These are phyloP conservation scores for Vitis hybrid DNA, from an alignment of 177 flowering plant species.

Conservation along the genomic window DNA sequence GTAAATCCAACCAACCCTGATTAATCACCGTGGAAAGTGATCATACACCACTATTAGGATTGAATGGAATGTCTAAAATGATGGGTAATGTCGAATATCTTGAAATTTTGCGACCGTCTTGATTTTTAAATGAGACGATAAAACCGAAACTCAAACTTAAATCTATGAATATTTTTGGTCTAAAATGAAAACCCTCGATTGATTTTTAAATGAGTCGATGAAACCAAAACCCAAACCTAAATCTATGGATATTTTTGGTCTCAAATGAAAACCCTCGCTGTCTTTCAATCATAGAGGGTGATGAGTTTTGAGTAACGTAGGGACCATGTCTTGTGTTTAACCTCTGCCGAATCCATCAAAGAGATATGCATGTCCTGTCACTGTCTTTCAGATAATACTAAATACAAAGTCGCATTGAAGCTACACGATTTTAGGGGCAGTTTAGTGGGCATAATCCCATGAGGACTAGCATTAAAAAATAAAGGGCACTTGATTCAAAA, in stretches of 20 bases:
- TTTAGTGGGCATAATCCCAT: slow-evolving; percentile 34
- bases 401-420: background rate
- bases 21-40: too few species aligned
- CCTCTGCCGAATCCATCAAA: slow-evolving; percentile 14
- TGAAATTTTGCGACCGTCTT: too few species aligned
- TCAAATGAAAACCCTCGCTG: background rate
- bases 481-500: background rate
- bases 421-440: slow-evolving; percentile 25
- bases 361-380: slow-evolving; percentile 30
- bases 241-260: too few species aligned
- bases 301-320: slow-evolving; percentile 11
- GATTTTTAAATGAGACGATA: too few species aligned
- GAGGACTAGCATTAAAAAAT: slow-evolving; percentile 5
- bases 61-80: too few species aligned
- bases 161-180: background rate
- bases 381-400: slow-evolving; percentile 20
- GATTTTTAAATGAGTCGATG: too few species aligned
- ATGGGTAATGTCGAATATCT: too few species aligned
- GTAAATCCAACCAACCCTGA: too few species aligned
- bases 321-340: slow-evolving; percentile 29
- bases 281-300: slow-evolving; percentile 6
- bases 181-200: too few species aligned
- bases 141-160: background rate
- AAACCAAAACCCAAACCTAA: too few species aligned
- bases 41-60: too few species aligned